Evolutionary conservation across 371 early-diverging fungal species (phyloP), one percentile per base, ranked within the genome.

Genomic region (Thermomucor indicae-seudaticae): DNA sequence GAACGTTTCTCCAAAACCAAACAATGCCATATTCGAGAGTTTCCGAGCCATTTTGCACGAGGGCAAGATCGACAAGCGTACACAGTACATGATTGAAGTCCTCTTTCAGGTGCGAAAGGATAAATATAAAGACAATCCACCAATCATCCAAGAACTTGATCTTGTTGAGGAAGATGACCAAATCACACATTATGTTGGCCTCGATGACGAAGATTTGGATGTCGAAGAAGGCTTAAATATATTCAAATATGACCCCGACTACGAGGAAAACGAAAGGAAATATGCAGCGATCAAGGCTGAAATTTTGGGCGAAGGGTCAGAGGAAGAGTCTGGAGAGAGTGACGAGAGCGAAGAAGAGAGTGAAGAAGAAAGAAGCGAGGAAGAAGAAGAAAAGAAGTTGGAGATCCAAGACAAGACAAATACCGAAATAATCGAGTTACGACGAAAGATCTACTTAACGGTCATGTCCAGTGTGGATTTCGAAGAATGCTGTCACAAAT

Each of bases 61-160:
- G 56, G 94, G 93, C 16, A 79, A 86, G 42, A 90, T 97, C 40
- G 95, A 96, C 57, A 92, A 91, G 59, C 88, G 98, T 55, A 86
- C 91, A 4, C 95, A 97, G 63, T 97, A 96, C 60, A 96, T 96
- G 95, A 89, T 98, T 34, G 97, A 98, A 72, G 96, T 95, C 4
- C 62, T 98, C 22, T 95, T 98, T 68, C 96, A 96, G 73, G 84
- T 93, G 10, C 83, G 98, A 29, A 90, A 90, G 51, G 96, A 96
- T 47, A 93, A 91, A 58, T 98, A 89, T 76, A 93, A 95, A 60
- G 88, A 90, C 49, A 87, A 89, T 54, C 86, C 83, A 32, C 67
- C 84, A 4, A 65, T 92, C 3, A 53, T 82, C 7, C 68, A 79
- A 25, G 97, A 89, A n/a, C 72, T 98, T 19, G 98, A 98, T 67